phyloP scores from a whole-genome alignment of 108 stramenopile genomes.

The Fragilariopsis cylindrus region DNA sequence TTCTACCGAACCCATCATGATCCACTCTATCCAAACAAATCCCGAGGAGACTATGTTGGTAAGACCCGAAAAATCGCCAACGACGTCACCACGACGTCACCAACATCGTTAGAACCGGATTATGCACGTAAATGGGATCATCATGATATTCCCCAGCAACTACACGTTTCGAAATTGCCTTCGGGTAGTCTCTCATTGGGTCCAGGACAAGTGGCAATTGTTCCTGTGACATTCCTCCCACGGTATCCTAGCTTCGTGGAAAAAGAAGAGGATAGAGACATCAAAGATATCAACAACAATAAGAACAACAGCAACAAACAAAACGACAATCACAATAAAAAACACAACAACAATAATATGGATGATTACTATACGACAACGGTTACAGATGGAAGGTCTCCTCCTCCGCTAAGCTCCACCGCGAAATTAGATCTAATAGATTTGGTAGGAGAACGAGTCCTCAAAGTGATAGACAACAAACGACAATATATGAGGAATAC shows the following conservation, averaged over 20 bases:
- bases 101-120: slow-evolving; percentile 2
- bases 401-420: slow-evolving; percentile 14
- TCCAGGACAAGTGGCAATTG: slow-evolving; percentile 49
- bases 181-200: slow-evolving; percentile 39
- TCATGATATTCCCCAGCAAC: slow-evolving; percentile 32
- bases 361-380: slow-evolving; percentile 5
- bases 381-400: background rate
- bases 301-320: slow-evolving; percentile 4
- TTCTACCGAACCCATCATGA: slow-evolving; percentile 33
- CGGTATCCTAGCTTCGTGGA: slow-evolving; percentile 35
- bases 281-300: slow-evolving; percentile 1
- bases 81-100: background rate
- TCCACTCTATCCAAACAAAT: slow-evolving; percentile 41
- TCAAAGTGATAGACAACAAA: slow-evolving; percentile 20
- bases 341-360: background rate
- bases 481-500: slow-evolving; percentile 12
- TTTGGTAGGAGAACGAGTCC: slow-evolving; percentile 20
- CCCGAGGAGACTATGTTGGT: slow-evolving; percentile 41
- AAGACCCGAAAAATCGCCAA: slow-evolving; percentile 11
- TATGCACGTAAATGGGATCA: slow-evolving; percentile 17
- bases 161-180: slow-evolving; percentile 42
- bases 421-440: slow-evolving; percentile 22
- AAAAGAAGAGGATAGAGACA: background rate
- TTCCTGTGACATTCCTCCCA: slow-evolving; percentile 53
- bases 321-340: background rate